A percentile compares a stretch with the other conserved stretches of the same genome.
Conservation (phyloP, 345 rosid genomes). For the Hirschfeldia incana region DNA sequence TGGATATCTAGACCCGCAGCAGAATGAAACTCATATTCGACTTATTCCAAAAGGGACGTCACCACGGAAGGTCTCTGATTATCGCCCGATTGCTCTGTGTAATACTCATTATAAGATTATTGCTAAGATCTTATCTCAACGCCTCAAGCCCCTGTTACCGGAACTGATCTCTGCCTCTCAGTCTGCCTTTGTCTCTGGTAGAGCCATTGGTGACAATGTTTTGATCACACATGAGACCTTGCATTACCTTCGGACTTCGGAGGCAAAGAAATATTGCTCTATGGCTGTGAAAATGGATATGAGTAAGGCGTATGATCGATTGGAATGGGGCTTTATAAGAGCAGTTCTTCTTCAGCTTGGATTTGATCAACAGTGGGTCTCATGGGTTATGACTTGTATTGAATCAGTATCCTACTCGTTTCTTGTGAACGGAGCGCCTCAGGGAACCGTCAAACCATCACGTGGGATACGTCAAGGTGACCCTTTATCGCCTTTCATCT, state of each 20-base stretch:
- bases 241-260: not conserved
- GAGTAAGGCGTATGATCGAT: not conserved
- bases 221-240: not conserved
- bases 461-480: not conserved
- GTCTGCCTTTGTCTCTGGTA: too few relatives aligned
- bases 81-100: too few relatives aligned
- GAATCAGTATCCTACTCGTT: not conserved
- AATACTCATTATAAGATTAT: too few relatives aligned
- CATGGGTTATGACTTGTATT: not conserved
- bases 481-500: not conserved
- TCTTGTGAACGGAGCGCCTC: not conserved
- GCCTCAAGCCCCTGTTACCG: too few relatives aligned
- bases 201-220: too few relatives aligned
- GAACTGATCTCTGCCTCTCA: too few relatives aligned
- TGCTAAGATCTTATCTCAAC: too few relatives aligned
- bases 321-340: not conserved
- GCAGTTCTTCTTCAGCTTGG: not conserved
- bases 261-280: not conserved
- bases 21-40: too few relatives aligned
- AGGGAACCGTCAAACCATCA: not conserved
- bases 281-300: not conserved
- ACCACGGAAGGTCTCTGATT: too few relatives aligned
- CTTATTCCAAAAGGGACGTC: too few relatives aligned
- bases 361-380: not conserved
- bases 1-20: too few relatives aligned